Evolutionary conservation across 192 early-diverging fungal species (phyloP).

Genomic region (Backusella luteola): DNA sequence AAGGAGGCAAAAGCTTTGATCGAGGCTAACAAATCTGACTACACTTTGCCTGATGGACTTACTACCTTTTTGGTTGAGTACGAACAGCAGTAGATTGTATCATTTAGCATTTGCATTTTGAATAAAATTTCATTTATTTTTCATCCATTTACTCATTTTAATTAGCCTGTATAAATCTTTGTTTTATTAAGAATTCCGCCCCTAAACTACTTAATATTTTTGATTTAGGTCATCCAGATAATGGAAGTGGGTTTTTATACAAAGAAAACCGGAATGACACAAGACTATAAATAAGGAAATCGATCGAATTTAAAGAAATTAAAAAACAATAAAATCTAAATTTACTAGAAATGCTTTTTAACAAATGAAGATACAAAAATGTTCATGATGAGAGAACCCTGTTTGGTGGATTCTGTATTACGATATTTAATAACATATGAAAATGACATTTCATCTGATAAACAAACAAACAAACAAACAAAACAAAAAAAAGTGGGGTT

Average conservation of each 20-base stretch:
- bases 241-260: not conserved
- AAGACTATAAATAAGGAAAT: not conserved
- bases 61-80: conserved; percentile 35
- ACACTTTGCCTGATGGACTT: conserved; percentile 33
- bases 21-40: not conserved
- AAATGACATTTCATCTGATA: not conserved
- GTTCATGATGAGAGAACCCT: not conserved
- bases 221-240: not conserved
- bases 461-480: not conserved
- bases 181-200: too few relatives aligned
- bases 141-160: too few relatives aligned
- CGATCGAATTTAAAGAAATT: not conserved
- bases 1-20: conserved; percentile 18
- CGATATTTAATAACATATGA: not conserved
- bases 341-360: too few relatives aligned
- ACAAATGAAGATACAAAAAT: too few relatives aligned
- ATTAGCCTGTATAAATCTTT: too few relatives aligned
- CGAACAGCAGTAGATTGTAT: conserved; percentile 3
- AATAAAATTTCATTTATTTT: not conserved
- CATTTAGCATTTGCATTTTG: not conserved
- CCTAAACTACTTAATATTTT: not conserved
- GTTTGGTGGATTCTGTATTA: not conserved
- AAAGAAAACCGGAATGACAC: not conserved
- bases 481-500: not conserved
- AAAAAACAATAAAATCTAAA: too few relatives aligned